A percentile compares a stretch with the other conserved stretches of the same genome.
These are phyloP conservation scores for Fusarium nurragi DNA, from an alignment of 2,329 filamentous ascomycete species.

Conservation along the genomic window DNA sequence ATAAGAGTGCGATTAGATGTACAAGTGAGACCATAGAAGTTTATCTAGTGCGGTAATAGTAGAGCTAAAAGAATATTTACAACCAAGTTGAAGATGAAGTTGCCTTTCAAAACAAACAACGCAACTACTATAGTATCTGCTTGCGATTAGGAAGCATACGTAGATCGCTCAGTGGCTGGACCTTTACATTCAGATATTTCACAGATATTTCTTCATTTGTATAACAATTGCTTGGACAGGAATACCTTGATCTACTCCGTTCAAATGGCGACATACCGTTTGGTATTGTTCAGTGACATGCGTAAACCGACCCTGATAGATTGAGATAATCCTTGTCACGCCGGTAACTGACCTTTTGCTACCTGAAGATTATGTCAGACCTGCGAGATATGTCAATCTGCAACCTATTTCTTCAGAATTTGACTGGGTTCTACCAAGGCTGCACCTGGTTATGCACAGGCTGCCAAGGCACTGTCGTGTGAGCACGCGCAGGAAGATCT, in stretches of 20 bases:
- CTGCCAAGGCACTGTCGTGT: slow-evolving; percentile 7
- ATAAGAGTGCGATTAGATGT: too few species aligned
- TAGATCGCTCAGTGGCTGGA: too few species aligned
- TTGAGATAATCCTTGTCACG: not conserved
- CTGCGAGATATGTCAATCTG: not conserved
- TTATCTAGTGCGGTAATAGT: too few species aligned
- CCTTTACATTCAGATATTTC: too few species aligned
- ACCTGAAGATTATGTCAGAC: not conserved
- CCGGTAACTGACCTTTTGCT: not conserved
- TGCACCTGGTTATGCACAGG: slow-evolving; percentile 1
- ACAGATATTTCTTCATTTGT: not conserved
- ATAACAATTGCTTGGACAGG: not conserved
- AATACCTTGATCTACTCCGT: not conserved
- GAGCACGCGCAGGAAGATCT: slow-evolving; percentile 8
- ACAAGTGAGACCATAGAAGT: too few species aligned
- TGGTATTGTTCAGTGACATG: not conserved
- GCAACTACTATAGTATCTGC: too few species aligned
- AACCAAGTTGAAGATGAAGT: too few species aligned
- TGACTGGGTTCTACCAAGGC: not conserved
- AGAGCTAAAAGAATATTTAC: too few species aligned
- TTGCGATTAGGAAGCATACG: too few species aligned
- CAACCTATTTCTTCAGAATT: not conserved
- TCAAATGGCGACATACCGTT: not conserved
- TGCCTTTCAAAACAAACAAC: too few species aligned
- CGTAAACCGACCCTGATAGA: not conserved